phyloP scores from a whole-genome alignment of 805 yeast species.

The Clavispora asparagi region DNA sequence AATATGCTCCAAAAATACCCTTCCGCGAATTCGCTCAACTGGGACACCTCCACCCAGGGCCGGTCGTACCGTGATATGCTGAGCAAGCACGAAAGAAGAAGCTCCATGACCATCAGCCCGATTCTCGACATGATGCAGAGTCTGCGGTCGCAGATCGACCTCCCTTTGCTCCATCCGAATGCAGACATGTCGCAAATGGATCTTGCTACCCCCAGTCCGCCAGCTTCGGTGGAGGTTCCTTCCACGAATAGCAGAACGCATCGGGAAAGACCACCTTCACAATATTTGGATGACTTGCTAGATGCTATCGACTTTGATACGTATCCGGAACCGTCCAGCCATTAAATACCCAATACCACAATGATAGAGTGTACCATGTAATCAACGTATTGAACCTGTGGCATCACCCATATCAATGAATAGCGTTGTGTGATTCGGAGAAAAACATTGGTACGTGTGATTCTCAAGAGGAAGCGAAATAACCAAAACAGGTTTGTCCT shows the following conservation, averaged over 20 bases:
- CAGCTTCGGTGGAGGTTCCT: neutral
- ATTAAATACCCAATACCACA: neutral
- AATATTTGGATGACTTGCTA: slow-evolving; percentile 41
- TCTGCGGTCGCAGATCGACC: slow-evolving; percentile 9
- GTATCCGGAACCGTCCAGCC: neutral
- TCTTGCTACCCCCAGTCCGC: neutral
- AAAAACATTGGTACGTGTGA: no score
- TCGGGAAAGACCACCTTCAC: slow-evolving; percentile 45
- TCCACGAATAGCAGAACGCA: slow-evolving; percentile 3
- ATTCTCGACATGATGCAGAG: slow-evolving; percentile 34
- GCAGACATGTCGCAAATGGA: neutral
- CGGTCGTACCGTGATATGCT: slow-evolving; percentile 25
- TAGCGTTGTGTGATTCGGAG: no score
- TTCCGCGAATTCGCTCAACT: slow-evolving; percentile 6
- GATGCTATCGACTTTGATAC: slow-evolving; percentile 16
- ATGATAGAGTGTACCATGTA: no score
- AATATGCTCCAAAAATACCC: slow-evolving; percentile 9
- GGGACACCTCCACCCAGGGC: slow-evolving; percentile 19
- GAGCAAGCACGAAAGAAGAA: slow-evolving; percentile 21
- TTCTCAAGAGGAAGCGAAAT: no score
- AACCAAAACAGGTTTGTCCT: no score
- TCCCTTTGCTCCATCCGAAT: slow-evolving; percentile 8
- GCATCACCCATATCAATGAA: no score
- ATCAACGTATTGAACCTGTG: no score
- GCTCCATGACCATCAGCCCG: slow-evolving; percentile 51